Base-by-base conservation (phyloP, 805 yeast genomes). In the Tanozyma kutaoensis region DNA sequence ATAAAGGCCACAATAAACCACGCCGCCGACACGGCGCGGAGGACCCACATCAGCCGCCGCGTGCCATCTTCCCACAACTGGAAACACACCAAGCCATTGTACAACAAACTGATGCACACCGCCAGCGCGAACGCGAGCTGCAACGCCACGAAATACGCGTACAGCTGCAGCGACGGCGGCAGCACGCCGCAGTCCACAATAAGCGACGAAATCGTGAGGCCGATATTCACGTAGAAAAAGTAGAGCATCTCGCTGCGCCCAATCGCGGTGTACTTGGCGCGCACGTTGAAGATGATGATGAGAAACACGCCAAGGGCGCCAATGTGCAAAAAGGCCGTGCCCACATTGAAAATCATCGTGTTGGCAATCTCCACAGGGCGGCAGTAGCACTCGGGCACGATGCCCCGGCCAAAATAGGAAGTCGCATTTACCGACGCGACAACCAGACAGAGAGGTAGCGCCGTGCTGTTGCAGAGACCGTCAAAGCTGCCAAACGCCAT, bases 41-140 rank as follows among this genome's bases (percentile, higher is more conserved):
- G 49, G 3, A 61, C 44, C 47, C 70, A 52, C 61, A 81, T 64
- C 1, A 94, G 73, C 31, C 46, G 58, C 12, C 49, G 44, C 1
- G 95, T 77, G 12, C 96, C 96, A 50, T 88, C 98, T 49, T 86
- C 96, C 93, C 95, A 91, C 20, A 86, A 53, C 49, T 85, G 91
- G 49, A 84, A 84, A 12, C 88, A 86, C 12, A 85, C 52, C 4
- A 91, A 45, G 4, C 96, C 95, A 33, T 77, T 76, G 28, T 72
- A 58, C 45, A 80, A 55, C 28, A 88, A 49, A 22, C 78, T 52
- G 60, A 76, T 62, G 43, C 93, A 79, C 19, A 75, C 65, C 0
- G 80, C 76, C 9, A 85, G 72, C 0, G 78, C 65, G 12, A 81
- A 42, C 0, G 88, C 95, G 14, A 76, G 47, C 48, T 88, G 96